phyloP scores from a whole-genome alignment of 768 basidiomycete species.

The Polyporus arcularius region DNA sequence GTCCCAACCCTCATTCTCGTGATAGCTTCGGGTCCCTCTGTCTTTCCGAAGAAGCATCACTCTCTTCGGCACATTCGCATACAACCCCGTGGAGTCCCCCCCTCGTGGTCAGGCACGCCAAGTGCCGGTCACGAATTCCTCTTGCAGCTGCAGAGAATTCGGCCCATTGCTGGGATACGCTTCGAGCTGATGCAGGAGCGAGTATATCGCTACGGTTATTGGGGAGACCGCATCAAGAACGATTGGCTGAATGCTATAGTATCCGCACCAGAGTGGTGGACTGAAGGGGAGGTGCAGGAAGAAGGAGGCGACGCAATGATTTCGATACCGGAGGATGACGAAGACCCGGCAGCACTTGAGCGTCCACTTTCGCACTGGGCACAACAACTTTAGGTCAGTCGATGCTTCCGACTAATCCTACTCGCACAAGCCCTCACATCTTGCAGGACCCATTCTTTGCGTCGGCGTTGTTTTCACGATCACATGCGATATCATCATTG shows the following conservation, averaged over 20 bases:
- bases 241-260: not conserved
- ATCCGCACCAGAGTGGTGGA: not conserved
- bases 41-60: not conserved
- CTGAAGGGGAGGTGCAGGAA: not conserved
- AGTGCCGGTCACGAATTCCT: not conserved
- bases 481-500: too few species aligned
- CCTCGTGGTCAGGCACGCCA: not conserved
- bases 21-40: not conserved
- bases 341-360: not conserved
- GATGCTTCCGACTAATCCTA: not conserved
- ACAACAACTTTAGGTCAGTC: not conserved
- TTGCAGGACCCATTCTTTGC: not conserved
- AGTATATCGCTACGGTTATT: not conserved
- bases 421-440: not conserved
- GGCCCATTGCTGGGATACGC: not conserved
- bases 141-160: not conserved
- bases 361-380: not conserved
- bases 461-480: not conserved
- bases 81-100: not conserved
- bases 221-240: not conserved
- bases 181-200: not conserved
- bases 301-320: not conserved
- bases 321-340: not conserved
- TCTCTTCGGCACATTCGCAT: not conserved
- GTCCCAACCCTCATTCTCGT: too few species aligned